phyloP scores from a whole-genome alignment of 164 flowering plant genomes.

The Cinnamomum chago region DNA sequence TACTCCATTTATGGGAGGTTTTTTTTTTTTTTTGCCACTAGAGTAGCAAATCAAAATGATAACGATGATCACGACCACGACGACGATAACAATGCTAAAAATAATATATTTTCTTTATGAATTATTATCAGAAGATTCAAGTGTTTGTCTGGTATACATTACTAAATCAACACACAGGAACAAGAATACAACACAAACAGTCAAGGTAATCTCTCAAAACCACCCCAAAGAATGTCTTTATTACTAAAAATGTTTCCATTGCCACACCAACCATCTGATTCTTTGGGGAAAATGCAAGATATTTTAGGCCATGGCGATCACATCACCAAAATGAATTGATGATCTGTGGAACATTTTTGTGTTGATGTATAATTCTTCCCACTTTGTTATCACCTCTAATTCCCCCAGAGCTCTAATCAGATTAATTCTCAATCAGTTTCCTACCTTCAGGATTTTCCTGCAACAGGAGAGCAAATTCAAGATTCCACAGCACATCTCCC shows the following conservation, averaged over 20 bases:
- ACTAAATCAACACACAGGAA: constrained; percentile 2
- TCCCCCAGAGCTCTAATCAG: constrained; percentile 2
- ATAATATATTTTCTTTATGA: background rate
- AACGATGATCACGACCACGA: no score
- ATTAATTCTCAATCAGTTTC: background rate
- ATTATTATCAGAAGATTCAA: constrained; percentile 4
- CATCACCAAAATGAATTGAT: constrained; percentile 42
- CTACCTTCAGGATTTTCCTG: constrained; percentile 29
- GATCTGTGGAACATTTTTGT: constrained; percentile 37
- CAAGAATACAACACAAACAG: no score
- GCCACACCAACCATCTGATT: constrained; percentile 7
- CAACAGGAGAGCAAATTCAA: constrained; percentile 30
- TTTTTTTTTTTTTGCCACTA: no score
- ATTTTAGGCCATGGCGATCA: constrained; percentile 1
- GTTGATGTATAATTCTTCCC: constrained; percentile 14
- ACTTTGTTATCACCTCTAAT: constrained; percentile 14
- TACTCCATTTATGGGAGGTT: background rate
- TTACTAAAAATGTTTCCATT: background rate
- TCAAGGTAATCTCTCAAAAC: background rate
- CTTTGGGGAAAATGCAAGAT: background rate
- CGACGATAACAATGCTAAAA: no score
- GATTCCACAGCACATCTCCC: constrained; percentile 35
- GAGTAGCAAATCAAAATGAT: no score
- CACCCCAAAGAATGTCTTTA: constrained; percentile 1
- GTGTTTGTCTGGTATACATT: constrained; percentile 8